Evolutionary conservation across 148 eudicot species (phyloP).

Genomic region (Vaccinium macrocarpon): DNA sequence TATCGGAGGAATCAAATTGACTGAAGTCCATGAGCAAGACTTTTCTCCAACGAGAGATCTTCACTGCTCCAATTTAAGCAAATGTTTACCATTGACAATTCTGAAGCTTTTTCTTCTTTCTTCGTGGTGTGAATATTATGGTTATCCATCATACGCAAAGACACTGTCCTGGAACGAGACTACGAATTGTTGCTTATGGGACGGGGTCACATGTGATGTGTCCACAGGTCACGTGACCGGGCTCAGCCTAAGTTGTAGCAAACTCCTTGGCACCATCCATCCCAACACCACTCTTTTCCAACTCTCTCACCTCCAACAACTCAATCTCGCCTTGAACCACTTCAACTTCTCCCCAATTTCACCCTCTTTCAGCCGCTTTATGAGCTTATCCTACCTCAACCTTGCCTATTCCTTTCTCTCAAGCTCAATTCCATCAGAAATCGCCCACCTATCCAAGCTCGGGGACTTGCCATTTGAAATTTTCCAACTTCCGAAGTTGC

Average conservation of each 20-base stretch:
- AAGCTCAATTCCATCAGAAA: not conserved
- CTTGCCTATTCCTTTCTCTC: not conserved
- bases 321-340: not conserved
- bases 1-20: too few species aligned
- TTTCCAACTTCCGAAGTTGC: too few species aligned
- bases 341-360: not conserved
- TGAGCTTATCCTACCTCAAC: not conserved
- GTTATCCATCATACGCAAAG: not conserved
- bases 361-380: not conserved
- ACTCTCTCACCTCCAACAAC: not conserved
- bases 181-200: conserved; percentile 8
- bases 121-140: too few species aligned
- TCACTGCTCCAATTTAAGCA: not conserved
- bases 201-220: conserved; percentile 1
- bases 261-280: not conserved
- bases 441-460: not conserved
- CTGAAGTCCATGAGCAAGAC: too few species aligned
- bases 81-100: not conserved
- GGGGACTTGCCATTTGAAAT: too few species aligned
- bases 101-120: too few species aligned
- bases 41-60: not conserved
- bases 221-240: conserved; percentile 7
- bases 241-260: conserved; percentile 9
- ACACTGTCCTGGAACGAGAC: not conserved
- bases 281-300: not conserved